Conservation (phyloP, 2,329 filamentous ascomycete genomes). For the Colletotrichum sublineola region DNA sequence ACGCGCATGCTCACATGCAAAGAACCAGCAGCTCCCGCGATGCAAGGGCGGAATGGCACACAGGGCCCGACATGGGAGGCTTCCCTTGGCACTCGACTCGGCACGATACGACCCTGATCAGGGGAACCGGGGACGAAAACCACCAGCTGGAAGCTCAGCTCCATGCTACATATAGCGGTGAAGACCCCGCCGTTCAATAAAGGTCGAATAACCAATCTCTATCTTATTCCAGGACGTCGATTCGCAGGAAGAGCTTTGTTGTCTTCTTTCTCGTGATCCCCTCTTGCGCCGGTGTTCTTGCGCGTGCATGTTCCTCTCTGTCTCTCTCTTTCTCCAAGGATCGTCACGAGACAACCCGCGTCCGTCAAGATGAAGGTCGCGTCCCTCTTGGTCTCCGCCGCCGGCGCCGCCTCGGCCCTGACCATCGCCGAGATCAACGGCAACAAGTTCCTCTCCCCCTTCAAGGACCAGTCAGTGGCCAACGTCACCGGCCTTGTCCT, state of each 20-base stretch:
- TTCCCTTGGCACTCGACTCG: conserved; percentile 17
- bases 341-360: not conserved
- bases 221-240: conserved; percentile 32
- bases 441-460: conserved; percentile 72
- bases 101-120: conserved; percentile 12
- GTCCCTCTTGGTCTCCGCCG: conserved; percentile 48
- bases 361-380: conserved; percentile 50
- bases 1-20: conserved; percentile 25
- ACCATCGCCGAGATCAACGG: conserved; percentile 76
- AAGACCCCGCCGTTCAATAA: not conserved
- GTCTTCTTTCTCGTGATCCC: conserved; percentile 12
- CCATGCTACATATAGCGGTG: conserved; percentile 12
- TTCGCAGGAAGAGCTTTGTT: conserved; percentile 19
- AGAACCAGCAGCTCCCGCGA: conserved; percentile 28
- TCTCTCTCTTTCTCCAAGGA: not conserved
- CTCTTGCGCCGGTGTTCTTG: conserved; percentile 13
- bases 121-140: not conserved
- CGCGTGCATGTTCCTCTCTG: not conserved
- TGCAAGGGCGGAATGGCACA: conserved; percentile 38
- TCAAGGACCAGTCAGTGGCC: conserved; percentile 67
- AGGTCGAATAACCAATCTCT: not conserved
- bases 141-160: conserved; percentile 12
- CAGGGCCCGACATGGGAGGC: not conserved
- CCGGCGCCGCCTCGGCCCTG: conserved; percentile 53
- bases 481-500: conserved; percentile 75